Evolutionary conservation across 371 early-diverging fungal genomes (phyloP).

Genomic region (Apophysomyces ossiformis): DNA sequence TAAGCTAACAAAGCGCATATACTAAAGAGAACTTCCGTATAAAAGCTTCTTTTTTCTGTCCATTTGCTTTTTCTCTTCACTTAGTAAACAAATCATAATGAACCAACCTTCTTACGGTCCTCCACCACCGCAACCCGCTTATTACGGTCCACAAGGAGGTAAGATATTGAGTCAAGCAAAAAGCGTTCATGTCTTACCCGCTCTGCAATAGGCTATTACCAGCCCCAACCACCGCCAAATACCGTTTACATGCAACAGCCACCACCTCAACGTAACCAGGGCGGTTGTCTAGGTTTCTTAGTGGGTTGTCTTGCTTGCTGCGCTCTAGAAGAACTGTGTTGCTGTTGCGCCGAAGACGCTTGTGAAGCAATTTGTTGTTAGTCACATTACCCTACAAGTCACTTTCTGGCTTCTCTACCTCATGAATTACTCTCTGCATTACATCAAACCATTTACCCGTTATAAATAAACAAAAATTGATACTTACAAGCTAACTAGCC

Average conservation of each 20-base stretch:
- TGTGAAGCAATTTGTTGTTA: slow-evolving; percentile 19
- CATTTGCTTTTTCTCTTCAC: neutral
- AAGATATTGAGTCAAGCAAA: neutral
- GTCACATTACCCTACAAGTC: neutral
- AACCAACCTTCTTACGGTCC: slow-evolving; percentile 19
- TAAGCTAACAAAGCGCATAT: neutral
- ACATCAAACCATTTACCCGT: neutral
- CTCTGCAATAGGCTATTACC: slow-evolving; percentile 22
- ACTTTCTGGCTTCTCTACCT: neutral
- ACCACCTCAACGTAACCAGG: slow-evolving; percentile 18
- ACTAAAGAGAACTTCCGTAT: neutral
- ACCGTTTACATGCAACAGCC: slow-evolving; percentile 23
- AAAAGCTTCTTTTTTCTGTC: neutral
- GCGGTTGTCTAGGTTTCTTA: slow-evolving; percentile 27
- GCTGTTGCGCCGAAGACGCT: slow-evolving; percentile 29
- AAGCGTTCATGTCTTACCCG: neutral
- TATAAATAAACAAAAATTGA: neutral
- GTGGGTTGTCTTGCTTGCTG: slow-evolving; percentile 30
- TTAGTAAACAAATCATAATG: slow-evolving; percentile 15
- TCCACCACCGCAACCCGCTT: slow-evolving; percentile 29
- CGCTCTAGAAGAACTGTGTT: slow-evolving; percentile 32
- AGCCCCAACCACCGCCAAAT: slow-evolving; percentile 32
- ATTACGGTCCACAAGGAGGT: slow-evolving; percentile 13
- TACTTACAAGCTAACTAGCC: too few species aligned
- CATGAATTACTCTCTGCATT: neutral